These are phyloP conservation scores for Bolboschoenoplectus hybrid DNA, from an alignment of 202 grass and related monocot genomes.

Conservation along the genomic window DNA sequence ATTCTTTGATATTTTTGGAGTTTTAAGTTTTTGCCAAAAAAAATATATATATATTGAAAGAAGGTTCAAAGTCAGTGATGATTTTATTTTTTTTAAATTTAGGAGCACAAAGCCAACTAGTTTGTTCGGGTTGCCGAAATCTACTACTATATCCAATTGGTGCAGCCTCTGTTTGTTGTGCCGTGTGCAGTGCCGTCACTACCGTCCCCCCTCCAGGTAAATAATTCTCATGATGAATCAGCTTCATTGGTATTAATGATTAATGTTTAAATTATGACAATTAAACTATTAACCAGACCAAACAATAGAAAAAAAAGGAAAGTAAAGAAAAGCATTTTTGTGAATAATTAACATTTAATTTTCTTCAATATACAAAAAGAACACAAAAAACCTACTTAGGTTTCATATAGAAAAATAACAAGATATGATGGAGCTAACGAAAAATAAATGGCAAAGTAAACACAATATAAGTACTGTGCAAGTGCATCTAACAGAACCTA, in stretches of 20 bases:
- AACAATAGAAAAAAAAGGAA: neutral
- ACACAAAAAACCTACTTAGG: too few species aligned
- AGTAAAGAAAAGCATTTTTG: neutral
- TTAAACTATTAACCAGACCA: neutral
- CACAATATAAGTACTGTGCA: neutral
- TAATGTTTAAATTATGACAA: neutral
- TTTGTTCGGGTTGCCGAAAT: conserved; percentile 96
- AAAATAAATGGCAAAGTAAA: neutral
- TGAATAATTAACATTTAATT: too few species aligned
- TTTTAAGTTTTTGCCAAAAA: neutral
- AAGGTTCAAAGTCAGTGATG: neutral
- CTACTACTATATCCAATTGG: conserved; percentile 95
- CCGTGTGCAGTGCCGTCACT: conserved; percentile 93
- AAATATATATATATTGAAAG: neutral
- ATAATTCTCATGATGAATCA: neutral
- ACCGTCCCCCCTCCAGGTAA: conserved; percentile 84
- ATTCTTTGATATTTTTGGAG: neutral
- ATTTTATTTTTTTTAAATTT: conserved; percentile 36
- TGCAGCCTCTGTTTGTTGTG: conserved; percentile 88
- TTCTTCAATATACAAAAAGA: too few species aligned
- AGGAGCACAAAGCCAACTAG: conserved; percentile 90
- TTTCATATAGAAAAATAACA: too few species aligned
- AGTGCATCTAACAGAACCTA: neutral
- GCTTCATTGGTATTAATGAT: neutral
- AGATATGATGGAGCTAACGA: neutral